Conservation (phyloP, 192 early-diverging fungal species). For the Pilaira anomala region DNA sequence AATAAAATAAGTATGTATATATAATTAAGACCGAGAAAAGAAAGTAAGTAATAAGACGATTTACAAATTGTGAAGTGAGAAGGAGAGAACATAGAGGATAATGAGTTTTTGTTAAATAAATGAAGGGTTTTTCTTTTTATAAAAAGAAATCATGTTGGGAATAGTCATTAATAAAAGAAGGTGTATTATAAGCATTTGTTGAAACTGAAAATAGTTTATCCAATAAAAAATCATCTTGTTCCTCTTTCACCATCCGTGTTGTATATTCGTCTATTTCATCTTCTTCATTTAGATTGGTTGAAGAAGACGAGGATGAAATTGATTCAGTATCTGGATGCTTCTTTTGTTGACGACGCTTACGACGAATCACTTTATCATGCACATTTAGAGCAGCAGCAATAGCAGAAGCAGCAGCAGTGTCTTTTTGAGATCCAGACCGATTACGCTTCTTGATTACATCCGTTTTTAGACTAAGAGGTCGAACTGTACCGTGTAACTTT, state of each 20-base stretch:
- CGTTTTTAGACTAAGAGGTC: conserved; percentile 80
- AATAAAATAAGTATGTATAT: not conserved
- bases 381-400: too few species aligned
- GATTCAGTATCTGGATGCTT: not conserved
- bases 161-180: conserved; percentile 5
- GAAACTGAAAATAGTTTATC: not conserved
- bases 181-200: too few species aligned
- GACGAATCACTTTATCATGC: not conserved
- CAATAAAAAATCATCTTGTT: not conserved
- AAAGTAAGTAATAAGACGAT: not conserved
- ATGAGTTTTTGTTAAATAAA: not conserved
- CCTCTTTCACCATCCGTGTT: too few species aligned
- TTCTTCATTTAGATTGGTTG: too few species aligned
- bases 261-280: too few species aligned
- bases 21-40: not conserved
- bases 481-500: conserved; percentile 82
- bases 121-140: not conserved
- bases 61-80: not conserved
- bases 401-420: too few species aligned
- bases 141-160: conserved; percentile 5
- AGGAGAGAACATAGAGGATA: not conserved
- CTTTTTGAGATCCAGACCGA: conserved; percentile 34
- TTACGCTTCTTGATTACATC: conserved; percentile 86
- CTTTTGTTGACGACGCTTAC: not conserved
- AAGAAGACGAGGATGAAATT: not conserved